phyloP scores from a whole-genome alignment of 768 basidiomycete genomes.

The Pleurotus cornucopiae region DNA sequence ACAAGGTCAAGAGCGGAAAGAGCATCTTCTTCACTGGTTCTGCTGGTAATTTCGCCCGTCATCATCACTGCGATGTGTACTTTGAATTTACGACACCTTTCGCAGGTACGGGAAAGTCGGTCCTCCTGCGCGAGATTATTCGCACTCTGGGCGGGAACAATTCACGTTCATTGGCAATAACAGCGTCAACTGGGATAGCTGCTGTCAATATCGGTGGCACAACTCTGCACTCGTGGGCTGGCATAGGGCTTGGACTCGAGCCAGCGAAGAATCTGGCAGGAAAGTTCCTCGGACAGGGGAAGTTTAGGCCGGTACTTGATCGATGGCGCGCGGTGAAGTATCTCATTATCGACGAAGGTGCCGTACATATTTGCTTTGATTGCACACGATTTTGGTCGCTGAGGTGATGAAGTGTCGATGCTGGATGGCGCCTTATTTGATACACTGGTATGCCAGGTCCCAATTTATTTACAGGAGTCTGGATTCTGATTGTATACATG shows the following conservation, averaged over 20 bases:
- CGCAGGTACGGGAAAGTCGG: conserved; percentile 79
- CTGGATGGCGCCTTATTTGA: conserved; percentile 78
- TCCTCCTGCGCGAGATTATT: conserved; percentile 76
- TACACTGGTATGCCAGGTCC: conserved; percentile 52
- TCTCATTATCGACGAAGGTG: conserved; percentile 85
- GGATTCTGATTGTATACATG: conserved; percentile 23
- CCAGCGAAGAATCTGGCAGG: conserved; percentile 43
- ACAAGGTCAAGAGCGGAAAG: conserved; percentile 50
- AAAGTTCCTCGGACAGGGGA: conserved; percentile 44
- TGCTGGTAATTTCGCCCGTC: conserved; percentile 46
- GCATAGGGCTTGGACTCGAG: conserved; percentile 72
- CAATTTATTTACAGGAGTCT: not conserved
- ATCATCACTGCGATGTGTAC: not conserved
- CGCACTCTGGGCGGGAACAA: conserved; percentile 27
- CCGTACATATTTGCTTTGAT: conserved; percentile 14
- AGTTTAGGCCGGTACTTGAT: conserved; percentile 33
- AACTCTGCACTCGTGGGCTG: conserved; percentile 82
- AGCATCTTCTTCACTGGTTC: conserved; percentile 87
- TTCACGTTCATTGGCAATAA: conserved; percentile 53
- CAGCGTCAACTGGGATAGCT: conserved; percentile 78
- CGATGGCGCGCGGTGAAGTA: conserved; percentile 64
- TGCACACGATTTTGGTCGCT: not conserved
- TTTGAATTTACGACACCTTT: not conserved
- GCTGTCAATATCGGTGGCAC: conserved; percentile 79
- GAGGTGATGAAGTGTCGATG: conserved; percentile 71